phyloP scores from a whole-genome alignment of 2,329 filamentous ascomycete genomes.

The Sphaerulina musiva region DNA sequence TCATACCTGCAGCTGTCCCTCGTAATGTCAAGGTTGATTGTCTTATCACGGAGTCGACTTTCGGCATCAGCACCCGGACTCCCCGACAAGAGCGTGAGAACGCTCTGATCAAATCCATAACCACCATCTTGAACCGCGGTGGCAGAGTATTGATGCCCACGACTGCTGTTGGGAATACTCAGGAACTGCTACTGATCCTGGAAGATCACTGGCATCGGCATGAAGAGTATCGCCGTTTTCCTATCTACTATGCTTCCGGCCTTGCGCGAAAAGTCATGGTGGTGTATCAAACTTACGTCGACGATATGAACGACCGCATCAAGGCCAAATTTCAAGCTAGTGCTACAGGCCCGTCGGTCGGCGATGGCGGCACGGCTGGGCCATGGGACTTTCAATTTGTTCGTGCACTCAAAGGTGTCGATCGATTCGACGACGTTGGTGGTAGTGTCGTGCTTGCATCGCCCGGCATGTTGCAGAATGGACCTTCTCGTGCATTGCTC shows the following conservation, averaged over 20 bases:
- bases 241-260: conserved; percentile 96
- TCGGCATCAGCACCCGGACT: conserved; percentile 89
- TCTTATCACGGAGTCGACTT: conserved; percentile 94
- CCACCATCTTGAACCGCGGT: conserved; percentile 80
- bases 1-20: conserved; percentile 88
- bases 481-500: conserved; percentile 83
- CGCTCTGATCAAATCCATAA: conserved; percentile 92
- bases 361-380: conserved; percentile 63
- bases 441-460: conserved; percentile 95
- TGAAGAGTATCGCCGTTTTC: conserved; percentile 76
- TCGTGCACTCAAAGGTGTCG: conserved; percentile 81
- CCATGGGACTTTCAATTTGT: conserved; percentile 98
- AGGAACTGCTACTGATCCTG: conserved; percentile 87
- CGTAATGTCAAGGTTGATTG: conserved; percentile 88
- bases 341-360: conserved; percentile 72
- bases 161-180: conserved; percentile 86
- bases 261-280: conserved; percentile 96
- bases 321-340: conserved; percentile 81
- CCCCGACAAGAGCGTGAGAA: conserved; percentile 86
- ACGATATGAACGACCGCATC: conserved; percentile 99
- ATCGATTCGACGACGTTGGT: conserved; percentile 92
- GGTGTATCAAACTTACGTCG: conserved; percentile 96
- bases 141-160: conserved; percentile 91
- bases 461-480: conserved; percentile 96
- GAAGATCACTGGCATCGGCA: conserved; percentile 97